A percentile compares a stretch with the other conserved stretches of the same genome.
These are phyloP conservation scores for Ricinus communis DNA, from an alignment of 345 rosid species.

Conservation along the genomic window DNA sequence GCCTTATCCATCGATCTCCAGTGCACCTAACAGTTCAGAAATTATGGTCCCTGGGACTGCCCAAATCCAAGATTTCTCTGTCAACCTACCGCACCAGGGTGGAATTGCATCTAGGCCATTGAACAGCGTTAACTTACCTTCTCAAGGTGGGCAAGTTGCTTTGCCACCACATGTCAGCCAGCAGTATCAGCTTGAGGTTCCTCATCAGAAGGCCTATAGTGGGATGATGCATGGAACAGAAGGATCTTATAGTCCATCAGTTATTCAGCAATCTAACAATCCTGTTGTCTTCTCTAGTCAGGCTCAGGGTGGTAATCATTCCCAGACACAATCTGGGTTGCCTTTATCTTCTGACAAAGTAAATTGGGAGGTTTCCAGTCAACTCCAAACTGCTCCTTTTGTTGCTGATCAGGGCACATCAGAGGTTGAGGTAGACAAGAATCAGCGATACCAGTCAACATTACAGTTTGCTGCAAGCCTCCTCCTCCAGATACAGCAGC, in stretches of 20 bases:
- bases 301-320: conserved; percentile 43
- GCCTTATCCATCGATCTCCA: conserved; percentile 43
- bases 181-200: conserved; percentile 55
- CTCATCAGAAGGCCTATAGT: conserved; percentile 48
- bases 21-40: conserved; percentile 40
- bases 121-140: conserved; percentile 34
- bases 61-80: conserved; percentile 53
- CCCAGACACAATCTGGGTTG: conserved; percentile 48
- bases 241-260: conserved; percentile 38
- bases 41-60: conserved; percentile 38
- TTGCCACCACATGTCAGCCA: conserved; percentile 53
- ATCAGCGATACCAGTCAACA: conserved; percentile 88
- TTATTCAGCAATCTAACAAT: conserved; percentile 43
- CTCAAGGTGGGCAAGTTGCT: conserved; percentile 59
- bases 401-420: conserved; percentile 49
- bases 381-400: conserved; percentile 47
- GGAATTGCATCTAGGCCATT: conserved; percentile 39
- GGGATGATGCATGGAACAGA: conserved; percentile 45
- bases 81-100: conserved; percentile 49
- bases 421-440: conserved; percentile 72
- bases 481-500: conserved; percentile 86
- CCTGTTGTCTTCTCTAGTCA: conserved; percentile 42
- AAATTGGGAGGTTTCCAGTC: conserved; percentile 48
- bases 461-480: conserved; percentile 90
- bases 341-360: conserved; percentile 40